Conservation (phyloP, 169 alveolate species). For the Cryptosporidium sp. region DNA sequence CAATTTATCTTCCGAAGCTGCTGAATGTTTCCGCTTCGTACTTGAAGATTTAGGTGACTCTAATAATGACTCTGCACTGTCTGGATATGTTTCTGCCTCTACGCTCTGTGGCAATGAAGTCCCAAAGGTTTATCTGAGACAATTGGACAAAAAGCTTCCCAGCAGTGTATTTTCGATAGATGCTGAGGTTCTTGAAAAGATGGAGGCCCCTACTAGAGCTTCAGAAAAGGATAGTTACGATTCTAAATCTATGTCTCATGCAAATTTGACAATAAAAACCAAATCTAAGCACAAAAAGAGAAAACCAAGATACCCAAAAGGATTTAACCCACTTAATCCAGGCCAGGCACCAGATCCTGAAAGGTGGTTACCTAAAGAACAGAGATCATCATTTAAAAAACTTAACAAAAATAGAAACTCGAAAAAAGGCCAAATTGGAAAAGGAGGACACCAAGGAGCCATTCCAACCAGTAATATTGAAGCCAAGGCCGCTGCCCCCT, state of each 20-base stretch:
- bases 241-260: neutral
- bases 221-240: neutral
- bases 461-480: neutral
- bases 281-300: conserved; percentile 42
- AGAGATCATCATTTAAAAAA: conserved; percentile 77
- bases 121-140: conserved; percentile 17
- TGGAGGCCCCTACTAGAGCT: conserved; percentile 18
- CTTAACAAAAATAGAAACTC: conserved; percentile 40
- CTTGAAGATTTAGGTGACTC: conserved; percentile 10
- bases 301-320: conserved; percentile 80
- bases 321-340: conserved; percentile 80
- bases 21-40: conserved; percentile 52
- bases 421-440: conserved; percentile 32
- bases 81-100: conserved; percentile 32
- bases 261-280: conserved; percentile 1
- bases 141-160: conserved; percentile 50
- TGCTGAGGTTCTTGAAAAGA: conserved; percentile 33
- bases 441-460: conserved; percentile 69
- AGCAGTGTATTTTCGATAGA: conserved; percentile 40
- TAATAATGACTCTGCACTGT: conserved; percentile 17
- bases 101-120: conserved; percentile 1
- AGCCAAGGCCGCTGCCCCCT: neutral
- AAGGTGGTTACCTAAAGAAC: conserved; percentile 80
- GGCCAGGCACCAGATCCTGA: conserved; percentile 81
- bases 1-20: conserved; percentile 12